Evolutionary conservation across 1,284 basidiomycete species (phyloP), one percentile per base, ranked within the genome.

Genomic region (Leccinum pallidistipes): DNA sequence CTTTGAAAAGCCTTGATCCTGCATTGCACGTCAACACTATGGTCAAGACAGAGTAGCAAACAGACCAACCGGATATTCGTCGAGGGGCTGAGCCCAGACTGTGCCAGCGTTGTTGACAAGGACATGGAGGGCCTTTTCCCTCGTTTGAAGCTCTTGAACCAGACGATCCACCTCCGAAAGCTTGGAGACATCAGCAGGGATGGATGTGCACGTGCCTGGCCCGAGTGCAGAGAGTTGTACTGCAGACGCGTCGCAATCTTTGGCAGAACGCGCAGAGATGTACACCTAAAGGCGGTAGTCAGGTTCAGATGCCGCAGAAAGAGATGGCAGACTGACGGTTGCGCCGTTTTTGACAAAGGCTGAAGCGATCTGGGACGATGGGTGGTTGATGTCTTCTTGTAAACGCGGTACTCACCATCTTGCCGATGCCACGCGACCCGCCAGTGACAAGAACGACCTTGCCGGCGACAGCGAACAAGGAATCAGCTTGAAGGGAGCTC

Each of bases 31-130:
- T 74, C 12, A 47, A 24, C 71, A 62, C 65, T 16, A 60, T 32
- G 38, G 57, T 51, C 47, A 47, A 57, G 52, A 57, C n/a, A 14
- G 36, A 43, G 31, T 4, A 32, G 27, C 31, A 32, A 36, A 74
- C 71, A 57, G 62, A 81, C 86, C 38, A 83, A 83, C 87, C 50
- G 84, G 82, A 71, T 86, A 86, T 6, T 81, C 78, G 55, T 85
- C 84, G 58, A 88, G 74, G 12, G 77, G 64, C 11, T 81, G 83
- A 21, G 83, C 85, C 88, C 87, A 89, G 14, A 83, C 82, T 18
- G 83, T 85, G 3, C 87, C 88, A 2, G 86, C 86, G 64, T 90
- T 90, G 74, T 91, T 89, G 60, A 90, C 82, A 5, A 89, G 79
- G 10, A 88, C 81, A 68, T 88, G 80, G 40, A 89, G 73, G 7